Evolutionary conservation across 2,329 filamentous ascomycete species (phyloP).

Genomic region (Epicoccum nigrum): DNA sequence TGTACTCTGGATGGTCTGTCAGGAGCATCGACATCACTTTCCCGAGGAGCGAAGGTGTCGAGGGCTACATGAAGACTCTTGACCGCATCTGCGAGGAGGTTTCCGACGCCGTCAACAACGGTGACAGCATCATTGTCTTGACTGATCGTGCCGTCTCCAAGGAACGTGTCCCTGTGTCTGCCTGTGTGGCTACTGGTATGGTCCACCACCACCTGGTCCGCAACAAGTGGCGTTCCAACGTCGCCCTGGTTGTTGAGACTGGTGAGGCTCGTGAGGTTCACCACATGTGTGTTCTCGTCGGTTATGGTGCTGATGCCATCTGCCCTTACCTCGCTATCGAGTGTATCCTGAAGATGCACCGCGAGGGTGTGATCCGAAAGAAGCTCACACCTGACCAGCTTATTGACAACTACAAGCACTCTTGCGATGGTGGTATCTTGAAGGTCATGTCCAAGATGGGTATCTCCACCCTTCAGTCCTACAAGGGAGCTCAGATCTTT

Average conservation of each 20-base stretch:
- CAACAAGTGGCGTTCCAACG: slow-evolving; percentile 93
- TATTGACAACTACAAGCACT: slow-evolving; percentile 96
- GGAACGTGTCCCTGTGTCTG: slow-evolving; percentile 83
- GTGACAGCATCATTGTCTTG: slow-evolving; percentile 84
- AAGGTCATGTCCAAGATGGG: slow-evolving; percentile 99
- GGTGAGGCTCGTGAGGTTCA: slow-evolving; percentile 96
- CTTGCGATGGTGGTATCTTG: slow-evolving; percentile 91
- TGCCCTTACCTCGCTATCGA: slow-evolving; percentile 96
- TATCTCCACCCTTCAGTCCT: slow-evolving; percentile 93
- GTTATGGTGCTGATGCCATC: slow-evolving; percentile 92
- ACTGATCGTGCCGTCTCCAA: slow-evolving; percentile 86
- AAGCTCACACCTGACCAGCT: slow-evolving; percentile 80
- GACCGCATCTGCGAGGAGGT: slow-evolving; percentile 87
- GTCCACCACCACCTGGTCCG: slow-evolving; percentile 94
- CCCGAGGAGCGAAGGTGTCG: slow-evolving; percentile 79
- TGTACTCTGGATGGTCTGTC: slow-evolving; percentile 83
- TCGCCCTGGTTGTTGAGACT: slow-evolving; percentile 86
- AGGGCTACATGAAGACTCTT: slow-evolving; percentile 84
- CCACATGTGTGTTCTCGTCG: slow-evolving; percentile 97
- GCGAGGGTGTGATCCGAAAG: slow-evolving; percentile 90
- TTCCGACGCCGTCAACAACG: slow-evolving; percentile 80
- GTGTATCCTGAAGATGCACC: slow-evolving; percentile 95
- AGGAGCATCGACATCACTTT: slow-evolving; percentile 93
- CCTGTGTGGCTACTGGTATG: slow-evolving; percentile 87
- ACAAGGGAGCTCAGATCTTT: slow-evolving; percentile 98